Evolutionary conservation across 495 filamentous ascomycete genomes (phyloP).

Genomic region (Trypethelium eluteriae): DNA sequence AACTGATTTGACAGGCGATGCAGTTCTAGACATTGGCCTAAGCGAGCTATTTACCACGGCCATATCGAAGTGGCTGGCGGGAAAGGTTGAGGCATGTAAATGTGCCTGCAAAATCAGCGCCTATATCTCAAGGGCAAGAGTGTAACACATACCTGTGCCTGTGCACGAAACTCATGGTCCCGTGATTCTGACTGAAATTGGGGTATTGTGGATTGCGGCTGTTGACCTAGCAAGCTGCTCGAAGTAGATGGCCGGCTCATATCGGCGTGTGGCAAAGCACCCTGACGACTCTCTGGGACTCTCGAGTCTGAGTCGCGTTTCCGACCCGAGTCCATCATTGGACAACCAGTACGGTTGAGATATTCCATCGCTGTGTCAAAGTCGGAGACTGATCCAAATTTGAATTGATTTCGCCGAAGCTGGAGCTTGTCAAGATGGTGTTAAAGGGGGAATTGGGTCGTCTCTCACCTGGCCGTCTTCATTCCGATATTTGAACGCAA

Average conservation of each 20-base stretch:
- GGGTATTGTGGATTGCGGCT: not conserved
- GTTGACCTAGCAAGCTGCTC: not conserved
- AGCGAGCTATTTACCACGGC: not conserved
- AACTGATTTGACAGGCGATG: not conserved
- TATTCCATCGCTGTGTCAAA: constrained; percentile 31
- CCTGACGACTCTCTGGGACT: not conserved
- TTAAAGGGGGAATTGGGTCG: too few species aligned
- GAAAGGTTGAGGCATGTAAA: not conserved
- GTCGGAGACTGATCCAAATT: constrained; percentile 34
- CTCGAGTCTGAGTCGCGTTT: not conserved
- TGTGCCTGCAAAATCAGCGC: not conserved
- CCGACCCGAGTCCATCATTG: constrained; percentile 19
- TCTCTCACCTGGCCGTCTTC: constrained; percentile 20
- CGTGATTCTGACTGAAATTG: not conserved
- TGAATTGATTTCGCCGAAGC: constrained; percentile 43
- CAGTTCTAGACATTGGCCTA: not conserved
- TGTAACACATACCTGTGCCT: not conserved
- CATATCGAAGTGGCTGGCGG: not conserved
- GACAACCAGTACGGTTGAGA: constrained; percentile 32
- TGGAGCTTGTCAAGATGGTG: constrained; percentile 17
- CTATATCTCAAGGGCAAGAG: not conserved
- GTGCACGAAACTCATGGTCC: not conserved
- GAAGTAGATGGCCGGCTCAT: constrained; percentile 1
- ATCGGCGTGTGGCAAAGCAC: not conserved
- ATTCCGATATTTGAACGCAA: constrained; percentile 26